A percentile compares a stretch with the other conserved stretches of the same genome.
Conservation (phyloP, 306 rosid genomes). For the Dalbergia cultrata region DNA sequence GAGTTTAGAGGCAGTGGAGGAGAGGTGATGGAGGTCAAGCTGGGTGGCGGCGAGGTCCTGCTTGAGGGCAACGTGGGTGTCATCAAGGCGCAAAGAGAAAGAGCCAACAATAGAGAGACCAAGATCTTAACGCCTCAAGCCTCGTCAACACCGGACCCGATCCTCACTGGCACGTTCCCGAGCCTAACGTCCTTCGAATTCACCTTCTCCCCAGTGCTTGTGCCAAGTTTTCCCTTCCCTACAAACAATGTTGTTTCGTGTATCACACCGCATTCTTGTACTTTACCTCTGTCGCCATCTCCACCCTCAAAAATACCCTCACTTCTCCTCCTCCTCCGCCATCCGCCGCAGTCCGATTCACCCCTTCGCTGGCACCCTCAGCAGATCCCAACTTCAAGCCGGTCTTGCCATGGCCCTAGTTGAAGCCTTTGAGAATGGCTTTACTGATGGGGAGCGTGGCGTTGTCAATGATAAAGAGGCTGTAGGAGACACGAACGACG, state of each 20-base stretch:
- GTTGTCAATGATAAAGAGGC: slow-evolving; percentile 32
- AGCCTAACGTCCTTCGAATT: slow-evolving; percentile 61
- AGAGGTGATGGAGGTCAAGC: slow-evolving; percentile 65
- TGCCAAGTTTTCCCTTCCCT: slow-evolving; percentile 59
- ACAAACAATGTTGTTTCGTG: slow-evolving; percentile 59
- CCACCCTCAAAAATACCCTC: slow-evolving; percentile 57
- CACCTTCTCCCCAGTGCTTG: no score
- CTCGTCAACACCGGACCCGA: no score
- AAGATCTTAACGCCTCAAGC: no score
- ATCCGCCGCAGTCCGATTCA: slow-evolving; percentile 51
- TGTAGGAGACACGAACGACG: slow-evolving; percentile 49
- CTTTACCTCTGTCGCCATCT: slow-evolving; percentile 68
- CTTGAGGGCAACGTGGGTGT: slow-evolving; percentile 85
- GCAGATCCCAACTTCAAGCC: background rate
- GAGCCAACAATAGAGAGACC: no score
- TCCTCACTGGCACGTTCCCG: slow-evolving; percentile 23
- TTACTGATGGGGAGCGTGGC: slow-evolving; percentile 35
- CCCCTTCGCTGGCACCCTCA: background rate
- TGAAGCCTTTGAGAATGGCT: slow-evolving; percentile 45
- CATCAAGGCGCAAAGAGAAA: slow-evolving; percentile 85
- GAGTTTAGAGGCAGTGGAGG: slow-evolving; percentile 59
- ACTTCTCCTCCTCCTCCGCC: slow-evolving; percentile 13
- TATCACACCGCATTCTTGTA: slow-evolving; percentile 64
- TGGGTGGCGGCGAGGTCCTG: slow-evolving; percentile 75
- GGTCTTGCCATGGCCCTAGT: slow-evolving; percentile 80